Base-by-base conservation (phyloP, 768 basidiomycete species). In the Lactifluus hygrophoroides region DNA sequence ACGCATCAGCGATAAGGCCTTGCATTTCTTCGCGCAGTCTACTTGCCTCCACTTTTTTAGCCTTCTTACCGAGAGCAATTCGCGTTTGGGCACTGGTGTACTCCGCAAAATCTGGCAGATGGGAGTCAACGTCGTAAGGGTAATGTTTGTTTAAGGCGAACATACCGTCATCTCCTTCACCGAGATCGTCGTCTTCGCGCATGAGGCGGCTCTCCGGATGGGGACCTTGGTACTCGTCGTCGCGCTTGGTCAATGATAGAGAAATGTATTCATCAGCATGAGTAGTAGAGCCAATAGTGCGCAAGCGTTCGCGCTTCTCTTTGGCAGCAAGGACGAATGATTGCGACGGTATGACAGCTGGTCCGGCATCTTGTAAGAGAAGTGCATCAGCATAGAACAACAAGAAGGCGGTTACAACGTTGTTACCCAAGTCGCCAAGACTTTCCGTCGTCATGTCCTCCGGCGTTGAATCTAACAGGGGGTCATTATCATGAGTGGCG, bases 81-180 rank as follows among this genome's bases (percentile, higher is more conserved):
- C 91, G 77, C 62, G 92, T 90, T 70, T 90, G 84, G 0, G 91
- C 90, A 64, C 84, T 89, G 1, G 91, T 94, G 65, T 84, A 94
- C 67, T 92, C 90, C 5, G 91, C 86, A 67, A 79, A 90, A 65
- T 93, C 91, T 93, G 62, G 44, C 40, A 13, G 16, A 43, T 43
- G 51, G 45, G 27, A 4, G 28, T 54, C 54, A 56, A 55, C 34
- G 46, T 35, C 45, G 28, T 14, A 2, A 30, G 32, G n/a, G 34
- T 45, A 14, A 17, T 21, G 19, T 51, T 27, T 30, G 9, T 5
- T 21, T 53, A 3, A 19, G 30, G 34, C 19, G 27, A 19, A 69
- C 80, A 42, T 65, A 90, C 91, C 91, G 62, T 94, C 91, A 38
- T 93, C 91, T 2, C 84, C 90, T 67, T 93, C 89, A 11, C 91